Conservation (phyloP, 108 stramenopile species). For the Skeletonema tropicum region DNA sequence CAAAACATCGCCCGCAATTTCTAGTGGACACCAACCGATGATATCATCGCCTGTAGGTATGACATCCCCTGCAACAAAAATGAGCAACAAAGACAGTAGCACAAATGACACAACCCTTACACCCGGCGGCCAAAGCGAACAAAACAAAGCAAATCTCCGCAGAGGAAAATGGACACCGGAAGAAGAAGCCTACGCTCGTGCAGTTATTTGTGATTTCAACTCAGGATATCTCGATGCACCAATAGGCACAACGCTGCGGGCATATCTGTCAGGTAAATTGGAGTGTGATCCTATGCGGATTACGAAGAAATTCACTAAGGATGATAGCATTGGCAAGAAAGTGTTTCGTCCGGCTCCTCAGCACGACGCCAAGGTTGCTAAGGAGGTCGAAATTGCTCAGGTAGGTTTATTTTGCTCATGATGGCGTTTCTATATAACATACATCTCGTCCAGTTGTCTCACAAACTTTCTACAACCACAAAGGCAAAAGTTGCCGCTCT, state of each 20-base stretch:
- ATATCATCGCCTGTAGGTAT: not conserved
- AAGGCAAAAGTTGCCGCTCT: slow-evolving; percentile 73
- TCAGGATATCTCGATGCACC: slow-evolving; percentile 91
- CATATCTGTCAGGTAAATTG: slow-evolving; percentile 94
- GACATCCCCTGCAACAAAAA: not conserved
- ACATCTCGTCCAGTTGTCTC: not conserved
- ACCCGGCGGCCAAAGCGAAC: not conserved
- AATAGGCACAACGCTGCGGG: slow-evolving; percentile 94
- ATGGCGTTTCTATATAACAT: not conserved
- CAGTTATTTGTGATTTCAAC: slow-evolving; percentile 95
- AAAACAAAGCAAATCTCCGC: slow-evolving; percentile 47
- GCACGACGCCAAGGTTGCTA: slow-evolving; percentile 52
- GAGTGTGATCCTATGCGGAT: slow-evolving; percentile 99
- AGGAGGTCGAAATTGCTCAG: slow-evolving; percentile 74
- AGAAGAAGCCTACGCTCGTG: slow-evolving; percentile 94
- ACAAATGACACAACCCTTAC: not conserved
- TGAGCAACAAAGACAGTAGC: not conserved
- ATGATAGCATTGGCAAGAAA: slow-evolving; percentile 92
- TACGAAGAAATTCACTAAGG: slow-evolving; percentile 98
- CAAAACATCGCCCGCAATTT: not conserved
- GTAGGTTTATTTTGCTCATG: slow-evolving; percentile 36
- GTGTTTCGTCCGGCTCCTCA: slow-evolving; percentile 80
- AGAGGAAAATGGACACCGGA: slow-evolving; percentile 95
- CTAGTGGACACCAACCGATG: not conserved
- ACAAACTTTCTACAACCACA: slow-evolving; percentile 11